Evolutionary conservation across 768 basidiomycete genomes (phyloP).

Genomic region (Lactarius tabidus): DNA sequence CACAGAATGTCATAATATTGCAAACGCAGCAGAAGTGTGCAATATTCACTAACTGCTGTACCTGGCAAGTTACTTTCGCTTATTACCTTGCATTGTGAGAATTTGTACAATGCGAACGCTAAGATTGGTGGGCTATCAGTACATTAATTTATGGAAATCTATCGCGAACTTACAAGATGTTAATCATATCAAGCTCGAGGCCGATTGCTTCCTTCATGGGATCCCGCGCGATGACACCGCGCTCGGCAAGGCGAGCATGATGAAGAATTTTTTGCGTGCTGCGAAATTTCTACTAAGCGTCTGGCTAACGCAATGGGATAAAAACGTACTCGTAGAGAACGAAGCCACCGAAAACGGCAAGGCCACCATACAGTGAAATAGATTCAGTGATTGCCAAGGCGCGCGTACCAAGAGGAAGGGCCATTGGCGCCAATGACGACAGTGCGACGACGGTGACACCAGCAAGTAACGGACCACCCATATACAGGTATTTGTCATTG

Average conservation of each 20-base stretch:
- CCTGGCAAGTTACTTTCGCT: conserved; percentile 39
- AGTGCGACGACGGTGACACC: conserved; percentile 87
- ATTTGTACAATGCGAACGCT: conserved; percentile 82
- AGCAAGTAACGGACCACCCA: conserved; percentile 84
- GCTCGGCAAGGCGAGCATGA: conserved; percentile 70
- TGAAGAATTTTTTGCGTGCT: conserved; percentile 84
- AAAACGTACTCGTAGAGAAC: conserved; percentile 75
- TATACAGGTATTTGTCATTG: conserved; percentile 79
- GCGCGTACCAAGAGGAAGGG: conserved; percentile 78
- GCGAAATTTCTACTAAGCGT: conserved; percentile 2
- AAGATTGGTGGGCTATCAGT: conserved; percentile 18
- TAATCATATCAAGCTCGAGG: conserved; percentile 83
- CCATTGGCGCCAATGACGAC: conserved; percentile 83
- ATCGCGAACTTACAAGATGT: conserved; percentile 64
- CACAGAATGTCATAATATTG: background rate
- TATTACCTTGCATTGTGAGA: conserved; percentile 62
- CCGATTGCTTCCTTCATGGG: conserved; percentile 74
- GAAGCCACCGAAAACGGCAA: conserved; percentile 84
- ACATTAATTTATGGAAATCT: conserved; percentile 2
- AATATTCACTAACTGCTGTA: background rate
- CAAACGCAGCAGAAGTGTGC: background rate
- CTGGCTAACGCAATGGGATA: background rate
- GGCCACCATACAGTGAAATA: conserved; percentile 81
- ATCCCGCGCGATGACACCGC: conserved; percentile 62
- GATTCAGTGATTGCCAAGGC: conserved; percentile 71